These are phyloP conservation scores for Coemansia sp. DNA, from an alignment of 192 early-diverging fungal species.

Conservation along the genomic window DNA sequence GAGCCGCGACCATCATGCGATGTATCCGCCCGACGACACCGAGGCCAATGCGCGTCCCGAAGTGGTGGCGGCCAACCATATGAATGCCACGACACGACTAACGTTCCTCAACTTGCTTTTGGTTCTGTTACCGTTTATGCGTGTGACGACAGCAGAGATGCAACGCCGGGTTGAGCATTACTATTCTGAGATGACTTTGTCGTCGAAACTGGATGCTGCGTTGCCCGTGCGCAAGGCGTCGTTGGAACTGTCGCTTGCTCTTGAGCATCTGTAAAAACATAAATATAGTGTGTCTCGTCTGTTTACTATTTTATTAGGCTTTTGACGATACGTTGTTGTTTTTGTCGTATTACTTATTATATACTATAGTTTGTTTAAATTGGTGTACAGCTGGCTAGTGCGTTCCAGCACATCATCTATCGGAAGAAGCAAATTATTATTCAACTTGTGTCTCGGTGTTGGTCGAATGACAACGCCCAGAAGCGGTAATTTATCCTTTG, in stretches of 20 bases:
- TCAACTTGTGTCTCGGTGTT: too few relatives aligned
- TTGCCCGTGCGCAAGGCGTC: conserved; percentile 54
- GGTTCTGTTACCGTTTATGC: conserved; percentile 39
- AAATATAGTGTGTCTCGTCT: too few relatives aligned
- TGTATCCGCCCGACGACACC: conserved; percentile 5
- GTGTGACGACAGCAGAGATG: conserved; percentile 28
- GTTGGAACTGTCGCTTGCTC: conserved; percentile 41
- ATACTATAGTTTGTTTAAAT: too few relatives aligned
- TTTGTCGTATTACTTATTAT: too few relatives aligned
- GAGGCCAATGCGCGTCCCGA: conserved; percentile 31
- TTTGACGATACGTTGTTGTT: too few relatives aligned
- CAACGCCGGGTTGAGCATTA: conserved; percentile 36
- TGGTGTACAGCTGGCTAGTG: too few relatives aligned
- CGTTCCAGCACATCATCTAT: too few relatives aligned
- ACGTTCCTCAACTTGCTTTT: conserved; percentile 51
- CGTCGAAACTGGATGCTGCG: conserved; percentile 45
- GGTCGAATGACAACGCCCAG: too few relatives aligned
- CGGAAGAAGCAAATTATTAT: too few relatives aligned
- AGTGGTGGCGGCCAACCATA: conserved; percentile 47
- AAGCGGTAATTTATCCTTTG: too few relatives aligned
- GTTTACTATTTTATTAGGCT: too few relatives aligned
- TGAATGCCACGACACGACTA: conserved; percentile 53
- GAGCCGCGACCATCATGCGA: conserved; percentile 22
- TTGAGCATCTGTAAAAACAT: conserved; percentile 35
- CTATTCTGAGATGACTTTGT: conserved; percentile 46